Conservation (phyloP, 805 yeast species). For the Metschnikowia orientalis region DNA sequence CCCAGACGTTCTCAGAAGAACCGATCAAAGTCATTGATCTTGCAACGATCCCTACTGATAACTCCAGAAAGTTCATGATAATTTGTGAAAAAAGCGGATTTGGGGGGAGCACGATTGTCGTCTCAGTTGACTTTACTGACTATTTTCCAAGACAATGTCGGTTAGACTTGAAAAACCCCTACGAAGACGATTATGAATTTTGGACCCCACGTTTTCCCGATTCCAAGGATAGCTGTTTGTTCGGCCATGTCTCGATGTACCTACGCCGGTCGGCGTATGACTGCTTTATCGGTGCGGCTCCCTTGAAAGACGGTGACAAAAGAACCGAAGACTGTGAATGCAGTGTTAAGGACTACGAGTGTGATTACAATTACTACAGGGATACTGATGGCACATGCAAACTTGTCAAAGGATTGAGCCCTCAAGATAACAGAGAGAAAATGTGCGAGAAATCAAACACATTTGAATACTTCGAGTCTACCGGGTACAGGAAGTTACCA, state of each 20-base stretch:
- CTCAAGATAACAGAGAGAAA: conserved; percentile 55
- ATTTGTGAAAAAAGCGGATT: conserved; percentile 38
- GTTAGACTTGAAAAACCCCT: conserved; percentile 39
- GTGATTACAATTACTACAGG: conserved; percentile 80
- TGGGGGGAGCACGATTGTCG: conserved; percentile 40
- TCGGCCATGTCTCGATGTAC: conserved; percentile 41
- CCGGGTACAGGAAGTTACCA: conserved; percentile 88
- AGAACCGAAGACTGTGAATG: conserved; percentile 71
- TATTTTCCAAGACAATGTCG: conserved; percentile 37
- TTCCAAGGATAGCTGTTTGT: conserved; percentile 35
- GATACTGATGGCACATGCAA: conserved; percentile 80
- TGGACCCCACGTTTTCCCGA: conserved; percentile 41
- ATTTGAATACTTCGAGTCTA: conserved; percentile 76
- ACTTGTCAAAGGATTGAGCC: conserved; percentile 67
- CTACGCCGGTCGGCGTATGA: conserved; percentile 40
- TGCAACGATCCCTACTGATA: conserved; percentile 88
- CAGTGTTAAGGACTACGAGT: conserved; percentile 82
- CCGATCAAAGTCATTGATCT: conserved; percentile 61
- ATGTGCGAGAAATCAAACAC: conserved; percentile 55
- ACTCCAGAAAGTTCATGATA: conserved; percentile 72
- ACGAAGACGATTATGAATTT: conserved; percentile 37
- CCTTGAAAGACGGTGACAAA: conserved; percentile 52
- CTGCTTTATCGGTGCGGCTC: conserved; percentile 69
- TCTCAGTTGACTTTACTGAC: conserved; percentile 35
- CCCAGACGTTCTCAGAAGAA: conserved; percentile 48